phyloP scores from a whole-genome alignment of 2,329 filamentous ascomycete species.

The Sordariomycetes sp. region DNA sequence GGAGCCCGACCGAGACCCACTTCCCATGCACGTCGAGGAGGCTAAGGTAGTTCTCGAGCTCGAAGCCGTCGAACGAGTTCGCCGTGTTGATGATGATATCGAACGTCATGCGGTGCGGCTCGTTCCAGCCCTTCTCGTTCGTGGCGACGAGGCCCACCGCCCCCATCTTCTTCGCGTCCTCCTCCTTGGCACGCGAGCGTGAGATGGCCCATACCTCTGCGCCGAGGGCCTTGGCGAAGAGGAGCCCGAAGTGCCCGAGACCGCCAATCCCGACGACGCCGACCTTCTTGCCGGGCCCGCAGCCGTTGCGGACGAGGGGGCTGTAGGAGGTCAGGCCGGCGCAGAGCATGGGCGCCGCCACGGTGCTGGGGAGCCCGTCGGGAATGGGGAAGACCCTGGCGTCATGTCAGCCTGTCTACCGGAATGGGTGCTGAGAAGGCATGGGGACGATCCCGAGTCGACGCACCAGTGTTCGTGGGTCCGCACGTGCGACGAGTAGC shows the following conservation, averaged over 20 bases:
- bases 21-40: slow-evolving; percentile 72
- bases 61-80: slow-evolving; percentile 57
- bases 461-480: slow-evolving; percentile 63
- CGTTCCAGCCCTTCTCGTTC: slow-evolving; percentile 39
- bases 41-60: slow-evolving; percentile 61
- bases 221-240: slow-evolving; percentile 56
- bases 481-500: slow-evolving; percentile 54
- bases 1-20: slow-evolving; percentile 72
- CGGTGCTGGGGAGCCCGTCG: slow-evolving; percentile 46
- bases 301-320: slow-evolving; percentile 62
- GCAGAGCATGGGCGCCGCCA: slow-evolving; percentile 72
- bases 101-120: slow-evolving; percentile 43
- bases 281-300: slow-evolving; percentile 64
- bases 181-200: slow-evolving; percentile 42
- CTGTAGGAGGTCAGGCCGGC: slow-evolving; percentile 71
- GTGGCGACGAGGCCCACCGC: slow-evolving; percentile 47
- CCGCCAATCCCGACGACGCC: slow-evolving; percentile 63
- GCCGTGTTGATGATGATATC: slow-evolving; percentile 66
- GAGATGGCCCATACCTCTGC: slow-evolving; percentile 45
- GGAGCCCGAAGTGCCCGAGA: slow-evolving; percentile 56
- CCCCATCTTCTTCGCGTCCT: slow-evolving; percentile 41
- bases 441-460: slow-evolving; percentile 12
- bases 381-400: slow-evolving; percentile 57
- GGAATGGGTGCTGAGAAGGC: slow-evolving; percentile 6
- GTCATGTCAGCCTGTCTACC: neutral